phyloP scores from a whole-genome alignment of 768 basidiomycete species.

The Boletus reticuloceps region DNA sequence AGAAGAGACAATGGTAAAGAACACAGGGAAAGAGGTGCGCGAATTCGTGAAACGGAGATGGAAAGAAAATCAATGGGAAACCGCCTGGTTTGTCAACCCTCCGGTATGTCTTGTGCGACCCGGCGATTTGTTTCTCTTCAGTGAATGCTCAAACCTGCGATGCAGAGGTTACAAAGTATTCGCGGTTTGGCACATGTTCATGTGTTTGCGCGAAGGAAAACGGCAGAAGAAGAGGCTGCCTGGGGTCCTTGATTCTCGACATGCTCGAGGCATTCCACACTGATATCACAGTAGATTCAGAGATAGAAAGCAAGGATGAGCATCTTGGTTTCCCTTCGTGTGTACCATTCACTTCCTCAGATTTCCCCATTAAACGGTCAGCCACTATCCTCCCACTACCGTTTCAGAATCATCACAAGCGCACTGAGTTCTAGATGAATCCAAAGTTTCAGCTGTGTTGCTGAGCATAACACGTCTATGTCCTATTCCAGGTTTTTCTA shows the following conservation, averaged over 20 bases:
- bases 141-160: not conserved
- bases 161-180: conserved; percentile 77
- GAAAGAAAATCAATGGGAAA: conserved; percentile 78
- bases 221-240: conserved; percentile 16
- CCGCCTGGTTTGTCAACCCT: conserved; percentile 90
- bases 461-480: too few species aligned
- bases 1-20: conserved; percentile 49
- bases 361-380: not conserved
- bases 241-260: conserved; percentile 13
- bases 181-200: conserved; percentile 83
- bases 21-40: conserved; percentile 57
- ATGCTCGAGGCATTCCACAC: not conserved
- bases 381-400: not conserved
- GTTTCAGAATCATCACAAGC: not conserved
- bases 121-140: not conserved
- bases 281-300: not conserved
- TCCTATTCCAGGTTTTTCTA: too few species aligned
- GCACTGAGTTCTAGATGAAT: not conserved
- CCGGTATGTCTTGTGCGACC: conserved; percentile 48
- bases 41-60: conserved; percentile 65
- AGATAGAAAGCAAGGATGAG: conserved; percentile 5
- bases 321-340: not conserved
- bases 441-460: too few species aligned
- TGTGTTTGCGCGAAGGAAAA: conserved; percentile 70
- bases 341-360: not conserved